These are phyloP conservation scores for Naegleria lovaniensis DNA, from an alignment of 208 protist genomes.

Conservation along the genomic window DNA sequence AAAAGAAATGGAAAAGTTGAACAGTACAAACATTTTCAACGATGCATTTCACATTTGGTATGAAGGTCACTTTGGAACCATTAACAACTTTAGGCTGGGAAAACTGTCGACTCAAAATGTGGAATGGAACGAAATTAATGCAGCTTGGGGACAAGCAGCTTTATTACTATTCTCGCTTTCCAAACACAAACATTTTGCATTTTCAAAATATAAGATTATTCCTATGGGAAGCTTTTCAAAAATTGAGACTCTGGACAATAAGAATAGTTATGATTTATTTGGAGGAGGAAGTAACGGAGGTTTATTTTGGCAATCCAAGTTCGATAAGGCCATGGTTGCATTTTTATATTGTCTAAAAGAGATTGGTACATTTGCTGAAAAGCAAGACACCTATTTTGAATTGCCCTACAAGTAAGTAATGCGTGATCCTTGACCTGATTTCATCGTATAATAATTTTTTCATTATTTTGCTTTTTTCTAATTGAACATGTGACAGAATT, in stretches of 20 bases:
- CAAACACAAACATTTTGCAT: constrained; percentile 42
- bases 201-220: constrained; percentile 45
- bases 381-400: constrained; percentile 43
- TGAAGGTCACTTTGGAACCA: constrained; percentile 65
- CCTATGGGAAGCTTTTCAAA: constrained; percentile 50
- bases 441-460: no score
- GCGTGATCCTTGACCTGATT: background rate
- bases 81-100: constrained; percentile 62
- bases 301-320: constrained; percentile 48
- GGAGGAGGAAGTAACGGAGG: constrained; percentile 34
- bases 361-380: constrained; percentile 42
- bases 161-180: constrained; percentile 54
- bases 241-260: constrained; percentile 34
- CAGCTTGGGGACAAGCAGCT: constrained; percentile 57
- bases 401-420: constrained; percentile 47
- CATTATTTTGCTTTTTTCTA: no score
- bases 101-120: constrained; percentile 49
- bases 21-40: constrained; percentile 61
- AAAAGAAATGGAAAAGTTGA: constrained; percentile 56
- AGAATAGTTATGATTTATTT: constrained; percentile 44
- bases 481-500: constrained; percentile 35
- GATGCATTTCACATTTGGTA: constrained; percentile 65
- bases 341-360: constrained; percentile 58
- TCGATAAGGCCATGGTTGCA: constrained; percentile 56
- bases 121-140: constrained; percentile 66